Base-by-base conservation (phyloP, 805 yeast genomes). In the Myxozyma neotropica region DNA sequence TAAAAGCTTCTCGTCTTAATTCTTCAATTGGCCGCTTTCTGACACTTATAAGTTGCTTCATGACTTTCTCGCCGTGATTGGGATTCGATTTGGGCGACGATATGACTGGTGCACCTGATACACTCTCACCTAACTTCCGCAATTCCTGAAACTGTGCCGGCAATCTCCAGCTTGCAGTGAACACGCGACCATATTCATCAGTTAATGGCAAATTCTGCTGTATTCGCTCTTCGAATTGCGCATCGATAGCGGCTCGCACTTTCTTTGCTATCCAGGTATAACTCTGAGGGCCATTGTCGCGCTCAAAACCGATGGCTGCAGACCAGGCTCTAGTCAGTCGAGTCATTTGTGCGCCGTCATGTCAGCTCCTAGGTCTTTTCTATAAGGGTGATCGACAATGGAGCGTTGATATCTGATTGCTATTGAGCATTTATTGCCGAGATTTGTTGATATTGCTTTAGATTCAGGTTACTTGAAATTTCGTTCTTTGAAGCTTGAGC, bases 151-250 rank as follows among this genome's bases (percentile, higher is more conserved):
- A 53, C 4, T 45, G 46, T 4, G 54, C 12, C 10, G 61, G 61
- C 15, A 43, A n/a, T 24, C 62, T 38, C 62, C 62, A 58, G 6
- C 27, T 19, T 29, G 58, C 51, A 17, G 62, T 58, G 26, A 58
- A 58, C 29, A 58, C 62, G 8, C 62, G 58, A 17, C 62, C 62
- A 26, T 48, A 31, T 35, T 49, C 43, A 29, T 54, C 58, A 7
- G 48, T 24, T 15, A 54, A 29, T 24, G 53, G 57, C 24, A 31
- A 24, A 6, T 27, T 38, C 36, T 3, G 12, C 7, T 24, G 24
- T 12, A 50, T 6, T n/a, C 57, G 44, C 39, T 44, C 38, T 21
- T 26, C 24, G 23, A 57, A 57, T 27, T 27, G 33, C 21, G 43
- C 27, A 12, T 57, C 19, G 6, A 57, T 21, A 5, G 19, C 15